These are phyloP conservation scores for Nothopassalora personata DNA, from an alignment of 2,329 filamentous ascomycete species.

Conservation along the genomic window DNA sequence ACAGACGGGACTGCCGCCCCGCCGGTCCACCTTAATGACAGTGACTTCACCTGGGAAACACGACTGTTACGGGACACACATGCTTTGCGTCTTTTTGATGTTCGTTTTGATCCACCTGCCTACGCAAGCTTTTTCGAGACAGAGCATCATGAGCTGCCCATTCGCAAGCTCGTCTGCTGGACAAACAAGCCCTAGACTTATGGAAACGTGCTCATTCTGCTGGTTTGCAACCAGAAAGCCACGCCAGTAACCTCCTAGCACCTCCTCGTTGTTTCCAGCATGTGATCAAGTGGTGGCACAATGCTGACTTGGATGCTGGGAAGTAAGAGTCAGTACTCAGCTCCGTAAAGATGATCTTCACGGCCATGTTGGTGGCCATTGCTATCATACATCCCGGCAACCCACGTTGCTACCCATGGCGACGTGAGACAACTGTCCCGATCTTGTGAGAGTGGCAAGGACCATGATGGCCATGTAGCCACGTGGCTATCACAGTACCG, in stretches of 20 bases:
- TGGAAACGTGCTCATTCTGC: background rate
- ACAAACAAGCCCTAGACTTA: background rate
- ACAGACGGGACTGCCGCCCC: background rate
- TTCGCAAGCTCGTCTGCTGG: background rate
- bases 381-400: background rate
- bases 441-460: background rate
- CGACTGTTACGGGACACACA: background rate
- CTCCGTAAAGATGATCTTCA: background rate
- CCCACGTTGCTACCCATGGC: background rate
- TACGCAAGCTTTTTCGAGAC: conserved; percentile 2
- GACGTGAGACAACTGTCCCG: background rate
- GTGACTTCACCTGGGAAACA: background rate
- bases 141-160: background rate
- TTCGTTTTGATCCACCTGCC: background rate
- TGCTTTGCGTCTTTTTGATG: background rate
- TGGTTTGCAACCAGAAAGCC: background rate
- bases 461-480: background rate
- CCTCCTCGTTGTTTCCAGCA: background rate
- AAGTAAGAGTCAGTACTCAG: background rate
- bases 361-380: background rate
- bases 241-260: background rate
- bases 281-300: background rate
- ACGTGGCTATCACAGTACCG: background rate
- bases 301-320: background rate
- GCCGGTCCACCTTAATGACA: background rate